Conservation (phyloP, 2,329 filamentous ascomycete species). For the Phyllosticta citriasiana region DNA sequence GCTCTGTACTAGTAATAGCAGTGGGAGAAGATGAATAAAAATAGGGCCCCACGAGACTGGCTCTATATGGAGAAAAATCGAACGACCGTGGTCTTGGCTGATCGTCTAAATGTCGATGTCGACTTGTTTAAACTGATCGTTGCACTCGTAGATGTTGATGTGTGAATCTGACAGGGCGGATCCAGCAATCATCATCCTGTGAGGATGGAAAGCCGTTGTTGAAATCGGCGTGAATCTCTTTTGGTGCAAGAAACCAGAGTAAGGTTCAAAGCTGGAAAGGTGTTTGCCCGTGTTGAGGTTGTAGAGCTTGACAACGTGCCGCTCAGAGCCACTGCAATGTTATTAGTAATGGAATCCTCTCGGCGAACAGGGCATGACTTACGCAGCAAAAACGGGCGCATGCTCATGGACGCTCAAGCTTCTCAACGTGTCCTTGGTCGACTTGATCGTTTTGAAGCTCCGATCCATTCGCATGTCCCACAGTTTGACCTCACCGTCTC, state of each 20-base stretch:
- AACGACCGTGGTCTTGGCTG: background rate
- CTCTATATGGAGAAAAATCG: background rate
- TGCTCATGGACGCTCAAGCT: constrained; percentile 93
- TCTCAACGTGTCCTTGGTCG: constrained; percentile 67
- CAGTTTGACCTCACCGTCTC: constrained; percentile 85
- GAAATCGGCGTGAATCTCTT: constrained; percentile 75
- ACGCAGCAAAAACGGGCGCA: constrained; percentile 89
- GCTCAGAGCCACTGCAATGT: constrained; percentile 63
- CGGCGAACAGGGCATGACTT: constrained; percentile 35
- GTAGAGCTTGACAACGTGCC: constrained; percentile 83
- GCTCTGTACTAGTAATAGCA: background rate
- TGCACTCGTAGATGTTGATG: constrained; percentile 77
- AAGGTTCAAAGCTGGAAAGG: constrained; percentile 78
- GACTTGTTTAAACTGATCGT: constrained; percentile 1
- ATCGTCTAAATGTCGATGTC: background rate
- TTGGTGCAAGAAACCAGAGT: constrained; percentile 77
- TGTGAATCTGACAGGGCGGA: constrained; percentile 80
- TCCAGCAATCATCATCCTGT: constrained; percentile 82
- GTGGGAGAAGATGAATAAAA: background rate
- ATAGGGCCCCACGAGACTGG: background rate
- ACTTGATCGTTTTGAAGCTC: constrained; percentile 62
- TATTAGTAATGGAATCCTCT: background rate
- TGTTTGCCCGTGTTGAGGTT: constrained; percentile 68
- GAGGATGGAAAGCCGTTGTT: constrained; percentile 88
- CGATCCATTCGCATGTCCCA: constrained; percentile 92